Conservation (phyloP, 2,329 filamentous ascomycete genomes). For the Reticulascus tulasneorum region DNA sequence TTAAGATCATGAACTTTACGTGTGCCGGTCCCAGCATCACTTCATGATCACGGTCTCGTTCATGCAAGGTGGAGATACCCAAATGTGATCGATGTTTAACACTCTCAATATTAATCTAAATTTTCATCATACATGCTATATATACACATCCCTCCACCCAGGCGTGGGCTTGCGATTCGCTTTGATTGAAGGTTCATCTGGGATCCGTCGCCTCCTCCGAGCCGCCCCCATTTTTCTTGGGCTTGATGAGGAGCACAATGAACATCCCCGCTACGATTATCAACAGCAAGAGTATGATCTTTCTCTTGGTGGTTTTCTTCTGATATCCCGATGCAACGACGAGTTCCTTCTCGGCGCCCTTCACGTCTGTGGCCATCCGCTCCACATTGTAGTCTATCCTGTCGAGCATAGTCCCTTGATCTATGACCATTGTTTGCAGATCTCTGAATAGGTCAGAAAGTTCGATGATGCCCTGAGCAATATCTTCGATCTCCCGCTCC, state of each 20-base stretch:
- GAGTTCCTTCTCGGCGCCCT: constrained; percentile 87
- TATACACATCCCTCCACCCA: constrained; percentile 12
- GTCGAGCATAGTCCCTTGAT: constrained; percentile 86
- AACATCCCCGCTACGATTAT: constrained; percentile 83
- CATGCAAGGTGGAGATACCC: too few relatives aligned
- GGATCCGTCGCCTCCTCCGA: constrained; percentile 15
- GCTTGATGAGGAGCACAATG: constrained; percentile 78
- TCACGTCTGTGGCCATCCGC: constrained; percentile 88
- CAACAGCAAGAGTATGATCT: constrained; percentile 84
- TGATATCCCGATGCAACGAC: constrained; percentile 87
- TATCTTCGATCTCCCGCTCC: constrained; percentile 95
- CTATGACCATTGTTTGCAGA: constrained; percentile 90
- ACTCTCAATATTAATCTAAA: constrained; percentile 13
- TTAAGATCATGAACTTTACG: too few relatives aligned
- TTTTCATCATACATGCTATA: constrained; percentile 18
- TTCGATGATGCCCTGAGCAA: constrained; percentile 96
- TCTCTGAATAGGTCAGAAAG: constrained; percentile 95
- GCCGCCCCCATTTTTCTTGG: constrained; percentile 47
- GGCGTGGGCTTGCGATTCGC: background rate
- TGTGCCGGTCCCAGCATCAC: too few relatives aligned
- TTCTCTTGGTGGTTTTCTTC: constrained; percentile 80
- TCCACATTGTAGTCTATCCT: constrained; percentile 98
- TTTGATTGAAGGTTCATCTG: background rate
- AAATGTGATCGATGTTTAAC: constrained; percentile 1
- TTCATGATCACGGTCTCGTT: too few relatives aligned